Percentiles rank a stretch among this genome's conserved stretches.
These are phyloP conservation scores for Aspergillus sergii DNA, from an alignment of 2,329 filamentous ascomycete genomes.

Conservation along the genomic window DNA sequence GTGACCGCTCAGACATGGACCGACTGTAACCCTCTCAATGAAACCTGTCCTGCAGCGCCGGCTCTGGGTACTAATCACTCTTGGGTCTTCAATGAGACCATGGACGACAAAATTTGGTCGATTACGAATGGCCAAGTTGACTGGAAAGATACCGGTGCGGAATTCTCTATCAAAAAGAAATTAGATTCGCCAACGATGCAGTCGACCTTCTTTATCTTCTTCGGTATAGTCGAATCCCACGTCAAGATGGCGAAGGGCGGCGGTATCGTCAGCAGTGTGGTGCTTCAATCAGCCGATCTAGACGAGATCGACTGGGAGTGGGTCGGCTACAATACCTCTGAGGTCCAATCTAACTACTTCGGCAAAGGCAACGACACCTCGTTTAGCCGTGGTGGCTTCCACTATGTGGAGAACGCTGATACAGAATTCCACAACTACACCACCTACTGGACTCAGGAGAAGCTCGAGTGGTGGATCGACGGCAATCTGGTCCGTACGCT, in stretches of 20 bases:
- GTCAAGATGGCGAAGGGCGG: constrained; percentile 74
- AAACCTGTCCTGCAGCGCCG: constrained; percentile 69
- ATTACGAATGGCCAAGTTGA: constrained; percentile 66
- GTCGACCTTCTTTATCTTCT: constrained; percentile 83
- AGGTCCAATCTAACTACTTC: constrained; percentile 86
- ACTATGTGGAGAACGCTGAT: constrained; percentile 64
- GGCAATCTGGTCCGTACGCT: constrained; percentile 63
- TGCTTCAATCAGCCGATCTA: constrained; percentile 79
- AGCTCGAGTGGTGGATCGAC: constrained; percentile 69
- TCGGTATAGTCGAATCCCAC: constrained; percentile 74
- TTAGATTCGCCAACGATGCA: constrained; percentile 78
- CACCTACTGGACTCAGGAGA: constrained; percentile 68
- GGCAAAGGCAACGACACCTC: constrained; percentile 78
- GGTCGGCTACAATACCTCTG: constrained; percentile 41
- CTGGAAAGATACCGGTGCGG: constrained; percentile 66
- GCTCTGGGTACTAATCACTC: constrained; percentile 66
- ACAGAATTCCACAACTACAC: constrained; percentile 52
- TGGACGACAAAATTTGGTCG: constrained; percentile 66
- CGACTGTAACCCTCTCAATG: constrained; percentile 74
- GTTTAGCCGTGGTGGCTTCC: constrained; percentile 82
- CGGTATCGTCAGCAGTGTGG: constrained; percentile 80
- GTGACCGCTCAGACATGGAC: constrained; percentile 72
- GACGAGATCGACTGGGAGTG: constrained; percentile 80
- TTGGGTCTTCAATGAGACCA: constrained; percentile 65
- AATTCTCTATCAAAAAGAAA: constrained; percentile 70